Percentiles rank a stretch among this genome's conserved stretches.
These are phyloP conservation scores for Phaffomyces thermotolerans DNA, from an alignment of 805 yeast genomes.

Conservation along the genomic window DNA sequence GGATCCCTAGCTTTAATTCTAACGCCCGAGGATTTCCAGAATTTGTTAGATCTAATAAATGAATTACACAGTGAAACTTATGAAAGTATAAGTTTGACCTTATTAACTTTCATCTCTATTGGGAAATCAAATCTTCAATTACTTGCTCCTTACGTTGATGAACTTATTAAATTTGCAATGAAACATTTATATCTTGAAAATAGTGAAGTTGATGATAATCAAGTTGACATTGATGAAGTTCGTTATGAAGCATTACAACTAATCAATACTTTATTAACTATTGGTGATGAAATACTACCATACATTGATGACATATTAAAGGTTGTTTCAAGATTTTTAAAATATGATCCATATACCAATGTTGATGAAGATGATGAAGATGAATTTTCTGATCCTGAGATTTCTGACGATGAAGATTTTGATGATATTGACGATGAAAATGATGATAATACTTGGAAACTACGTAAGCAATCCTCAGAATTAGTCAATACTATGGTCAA, in stretches of 20 bases:
- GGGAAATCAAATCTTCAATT: constrained; percentile 24
- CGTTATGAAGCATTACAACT: constrained; percentile 43
- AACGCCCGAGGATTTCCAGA: constrained; percentile 20
- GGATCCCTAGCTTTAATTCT: constrained; percentile 33
- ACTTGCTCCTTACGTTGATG: constrained; percentile 16
- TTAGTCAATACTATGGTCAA: constrained; percentile 34
- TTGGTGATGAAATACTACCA: constrained; percentile 28
- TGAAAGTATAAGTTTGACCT: constrained; percentile 14
- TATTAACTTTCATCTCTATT: constrained; percentile 20
- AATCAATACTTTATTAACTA: constrained; percentile 33
- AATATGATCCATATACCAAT: constrained; percentile 41
- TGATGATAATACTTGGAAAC: constrained; percentile 55
- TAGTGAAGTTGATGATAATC: constrained; percentile 31
- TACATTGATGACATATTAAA: constrained; percentile 25
- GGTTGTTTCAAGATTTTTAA: constrained; percentile 26
- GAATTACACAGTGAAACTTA: constrained; percentile 15
- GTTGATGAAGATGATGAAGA: constrained; percentile 29
- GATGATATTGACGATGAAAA: constrained; percentile 31
- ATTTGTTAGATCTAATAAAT: constrained; percentile 16
- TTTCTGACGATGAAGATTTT: constrained; percentile 32
- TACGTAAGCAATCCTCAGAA: constrained; percentile 46
- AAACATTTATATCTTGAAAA: constrained; percentile 22
- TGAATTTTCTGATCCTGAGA: constrained; percentile 39
- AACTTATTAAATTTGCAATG: constrained; percentile 19
- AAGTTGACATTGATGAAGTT: constrained; percentile 36